Evolutionary conservation across 1,139 yeast genomes (phyloP).

Genomic region (Yamadazyma jaroonii): DNA sequence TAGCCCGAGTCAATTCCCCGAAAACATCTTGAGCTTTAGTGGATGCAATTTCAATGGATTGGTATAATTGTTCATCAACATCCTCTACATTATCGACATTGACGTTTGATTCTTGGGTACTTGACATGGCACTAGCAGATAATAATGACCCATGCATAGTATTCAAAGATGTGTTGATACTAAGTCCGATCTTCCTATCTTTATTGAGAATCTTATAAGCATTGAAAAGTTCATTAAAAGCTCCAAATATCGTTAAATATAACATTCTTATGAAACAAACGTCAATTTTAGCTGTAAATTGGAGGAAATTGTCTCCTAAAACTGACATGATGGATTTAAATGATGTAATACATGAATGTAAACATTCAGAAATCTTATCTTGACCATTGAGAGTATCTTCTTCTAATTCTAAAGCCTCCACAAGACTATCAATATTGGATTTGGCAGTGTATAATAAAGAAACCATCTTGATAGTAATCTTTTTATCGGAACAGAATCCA

Average conservation of each 20-base stretch:
- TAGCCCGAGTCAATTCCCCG: conserved; percentile 72
- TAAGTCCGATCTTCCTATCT: conserved; percentile 14
- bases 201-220: conserved; percentile 56
- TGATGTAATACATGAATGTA: conserved; percentile 37
- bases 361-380: conserved; percentile 28
- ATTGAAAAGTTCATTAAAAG: conserved; percentile 72
- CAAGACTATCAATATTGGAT: conserved; percentile 56
- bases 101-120: conserved; percentile 4
- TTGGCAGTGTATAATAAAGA: conserved; percentile 55
- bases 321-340: conserved; percentile 52
- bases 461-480: conserved; percentile 57
- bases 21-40: conserved; percentile 77
- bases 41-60: conserved; percentile 71
- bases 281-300: conserved; percentile 57
- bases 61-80: conserved; percentile 74
- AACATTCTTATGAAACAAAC: conserved; percentile 70
- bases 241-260: conserved; percentile 67
- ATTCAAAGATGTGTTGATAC: conserved; percentile 19
- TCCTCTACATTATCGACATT: conserved; percentile 35
- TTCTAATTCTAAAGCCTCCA: conserved; percentile 56
- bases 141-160: not conserved
- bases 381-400: conserved; percentile 45
- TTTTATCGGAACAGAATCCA: conserved; percentile 64
- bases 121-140: not conserved
- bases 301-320: conserved; percentile 44